These are phyloP conservation scores for Toxoplasma gondii DNA, from an alignment of 169 alveolate genomes.

Conservation along the genomic window DNA sequence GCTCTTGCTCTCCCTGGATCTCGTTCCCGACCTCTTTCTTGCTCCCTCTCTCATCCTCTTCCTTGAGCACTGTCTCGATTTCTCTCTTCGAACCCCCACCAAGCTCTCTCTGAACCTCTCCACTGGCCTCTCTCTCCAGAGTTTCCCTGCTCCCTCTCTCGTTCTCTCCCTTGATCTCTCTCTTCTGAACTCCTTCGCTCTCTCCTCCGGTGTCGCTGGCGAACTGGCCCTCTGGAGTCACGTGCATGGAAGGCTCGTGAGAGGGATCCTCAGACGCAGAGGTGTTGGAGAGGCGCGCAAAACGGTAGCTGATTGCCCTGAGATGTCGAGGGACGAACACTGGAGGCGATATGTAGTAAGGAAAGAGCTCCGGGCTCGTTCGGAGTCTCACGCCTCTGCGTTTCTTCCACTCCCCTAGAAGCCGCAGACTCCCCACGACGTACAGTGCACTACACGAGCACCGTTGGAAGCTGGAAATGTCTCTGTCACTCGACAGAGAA, in stretches of 20 bases:
- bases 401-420: constrained; percentile 2
- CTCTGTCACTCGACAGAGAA: background rate
- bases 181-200: too few relatives aligned
- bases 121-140: too few relatives aligned
- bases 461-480: background rate
- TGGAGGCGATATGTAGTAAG: constrained; percentile 32
- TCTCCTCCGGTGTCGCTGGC: too few relatives aligned
- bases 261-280: background rate
- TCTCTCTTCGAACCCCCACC: too few relatives aligned
- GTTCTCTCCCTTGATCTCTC: background rate
- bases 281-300: background rate
- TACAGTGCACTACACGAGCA: constrained; percentile 16
- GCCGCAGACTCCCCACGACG: constrained; percentile 28
- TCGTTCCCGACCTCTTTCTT: too few relatives aligned
- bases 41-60: too few relatives aligned
- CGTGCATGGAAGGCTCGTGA: background rate
- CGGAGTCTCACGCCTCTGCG: background rate
- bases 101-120: background rate
- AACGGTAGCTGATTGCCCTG: background rate
- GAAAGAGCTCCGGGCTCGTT: background rate
- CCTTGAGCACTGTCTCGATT: too few relatives aligned
- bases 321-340: constrained; percentile 19
- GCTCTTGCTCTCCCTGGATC: background rate
- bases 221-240: too few relatives aligned
- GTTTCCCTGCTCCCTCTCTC: too few relatives aligned